Conservation (phyloP, 169 alveolate genomes). For the Cryptosporidium viatorum region DNA sequence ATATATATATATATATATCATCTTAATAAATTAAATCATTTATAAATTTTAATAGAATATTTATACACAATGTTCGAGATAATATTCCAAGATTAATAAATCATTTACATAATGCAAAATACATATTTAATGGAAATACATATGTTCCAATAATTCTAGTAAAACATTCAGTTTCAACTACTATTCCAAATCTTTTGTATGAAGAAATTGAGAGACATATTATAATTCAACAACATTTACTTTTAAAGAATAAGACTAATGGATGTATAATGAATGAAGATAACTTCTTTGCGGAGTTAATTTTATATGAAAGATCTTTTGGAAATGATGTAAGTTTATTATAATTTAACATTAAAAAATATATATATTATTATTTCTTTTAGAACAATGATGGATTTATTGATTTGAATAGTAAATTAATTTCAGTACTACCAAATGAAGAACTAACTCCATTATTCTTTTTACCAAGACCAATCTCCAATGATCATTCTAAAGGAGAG, state of each 20-base stretch:
- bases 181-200: constrained; percentile 19
- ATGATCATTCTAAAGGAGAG: constrained; percentile 30
- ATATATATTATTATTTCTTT: background rate
- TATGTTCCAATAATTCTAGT: constrained; percentile 32
- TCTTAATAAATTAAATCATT: background rate
- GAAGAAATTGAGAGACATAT: constrained; percentile 59
- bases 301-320: constrained; percentile 60
- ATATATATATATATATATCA: background rate
- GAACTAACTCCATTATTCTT: constrained; percentile 58
- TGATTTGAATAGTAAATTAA: constrained; percentile 45
- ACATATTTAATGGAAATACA: constrained; percentile 11
- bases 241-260: constrained; percentile 4
- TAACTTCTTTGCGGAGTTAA: constrained; percentile 39
- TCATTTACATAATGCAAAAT: constrained; percentile 19
- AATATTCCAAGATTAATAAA: constrained; percentile 25
- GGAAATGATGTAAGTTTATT: constrained; percentile 65
- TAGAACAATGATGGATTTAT: constrained; percentile 61
- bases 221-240: constrained; percentile 27
- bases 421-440: constrained; percentile 42
- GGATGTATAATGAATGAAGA: constrained; percentile 34
- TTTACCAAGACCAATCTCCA: constrained; percentile 69
- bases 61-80: constrained; percentile 43
- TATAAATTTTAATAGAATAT: constrained; percentile 20
- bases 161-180: constrained; percentile 4
- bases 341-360: background rate